phyloP scores from a whole-genome alignment of 805 yeast genomes.

The Saccharomyces mikatae region DNA sequence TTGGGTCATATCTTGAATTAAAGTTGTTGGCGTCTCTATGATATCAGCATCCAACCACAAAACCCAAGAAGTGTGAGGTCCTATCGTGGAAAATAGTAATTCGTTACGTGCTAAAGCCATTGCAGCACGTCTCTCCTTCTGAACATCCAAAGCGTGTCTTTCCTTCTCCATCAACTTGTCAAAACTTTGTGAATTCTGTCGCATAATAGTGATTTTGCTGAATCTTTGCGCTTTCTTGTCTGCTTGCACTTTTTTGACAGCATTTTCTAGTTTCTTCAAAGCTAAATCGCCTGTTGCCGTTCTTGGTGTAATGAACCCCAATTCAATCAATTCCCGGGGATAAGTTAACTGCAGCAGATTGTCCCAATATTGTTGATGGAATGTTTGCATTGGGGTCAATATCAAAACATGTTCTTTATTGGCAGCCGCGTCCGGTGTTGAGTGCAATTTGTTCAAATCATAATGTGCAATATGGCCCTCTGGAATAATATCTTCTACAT shows the following conservation, averaged over 20 bases:
- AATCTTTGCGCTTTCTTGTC: conserved; percentile 58
- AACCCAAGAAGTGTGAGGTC: conserved; percentile 90
- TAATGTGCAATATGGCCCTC: conserved; percentile 74
- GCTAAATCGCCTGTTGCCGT: conserved; percentile 75
- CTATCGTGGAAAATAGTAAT: conserved; percentile 75
- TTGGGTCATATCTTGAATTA: conserved; percentile 77
- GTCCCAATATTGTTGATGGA: conserved; percentile 81
- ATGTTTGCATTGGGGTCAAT: conserved; percentile 83
- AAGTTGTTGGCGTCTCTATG: conserved; percentile 73
- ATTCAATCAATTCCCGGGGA: conserved; percentile 75
- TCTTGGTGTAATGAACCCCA: conserved; percentile 89
- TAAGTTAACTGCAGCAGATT: conserved; percentile 68
- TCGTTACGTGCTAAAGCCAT: conserved; percentile 96
- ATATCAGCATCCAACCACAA: conserved; percentile 95
- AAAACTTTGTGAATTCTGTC: conserved; percentile 82
- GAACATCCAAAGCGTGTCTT: conserved; percentile 79
- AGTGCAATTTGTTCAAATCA: conserved; percentile 70
- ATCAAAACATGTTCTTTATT: conserved; percentile 79
- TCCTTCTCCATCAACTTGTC: conserved; percentile 74
- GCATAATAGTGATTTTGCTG: conserved; percentile 74
- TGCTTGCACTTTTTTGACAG: conserved; percentile 64
- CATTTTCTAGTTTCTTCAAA: conserved; percentile 60
- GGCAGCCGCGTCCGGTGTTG: conserved; percentile 62
- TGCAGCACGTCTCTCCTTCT: conserved; percentile 77
- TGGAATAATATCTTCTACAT: conserved; percentile 49